Evolutionary conservation across 2,329 filamentous ascomycete species (phyloP), one percentile per base, ranked within the genome.

Genomic region (Claviceps paspali): DNA sequence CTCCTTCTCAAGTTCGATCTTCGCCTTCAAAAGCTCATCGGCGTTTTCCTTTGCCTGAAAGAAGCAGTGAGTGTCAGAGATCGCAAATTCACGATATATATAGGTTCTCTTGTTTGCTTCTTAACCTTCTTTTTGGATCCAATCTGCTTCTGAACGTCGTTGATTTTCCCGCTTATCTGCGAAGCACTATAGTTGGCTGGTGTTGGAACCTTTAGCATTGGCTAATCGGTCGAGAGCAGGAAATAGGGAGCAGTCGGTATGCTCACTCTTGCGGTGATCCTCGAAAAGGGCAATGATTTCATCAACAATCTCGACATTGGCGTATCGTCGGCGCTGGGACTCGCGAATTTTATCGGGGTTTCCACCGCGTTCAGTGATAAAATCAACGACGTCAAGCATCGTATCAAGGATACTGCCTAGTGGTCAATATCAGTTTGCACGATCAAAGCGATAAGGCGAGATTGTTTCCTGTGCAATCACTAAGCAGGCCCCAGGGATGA

Each of bases 331-430:
- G 49, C 81, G 75, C 63, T 98, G 91, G 46, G 82, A 91, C 60
- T 95, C 85, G 59, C 82, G 82, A 61, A 98, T 91, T 64, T 78
- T 79, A 55, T 93, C 81, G 12, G 86, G 84, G 63, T 96, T 76
- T 49, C 91, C 91, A 47, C 88, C 91, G 50, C 86, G 82, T 61
- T 95, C 85, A 55, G 73, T 62, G 52, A 88, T 79, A 56, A 88
- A 85, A 55, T 87, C 82, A 49, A 73, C 68, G 39, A 85, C 68
- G 64, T 87, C 82, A 48, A 85, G 68, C 80, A 85, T 85, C 24
- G 43, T 60, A 15, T 21, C 35, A 26, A 9, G 15, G 22, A 8
- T 12, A n/a, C 15, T 21, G 5, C 6, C 22, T 8, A 21, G 29
- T 19, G 21, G 8, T 24, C 14, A 24, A 6, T 14, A 22, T 7